Base-by-base conservation (phyloP, 345 rosid species). In the Rhizophora apiculata region DNA sequence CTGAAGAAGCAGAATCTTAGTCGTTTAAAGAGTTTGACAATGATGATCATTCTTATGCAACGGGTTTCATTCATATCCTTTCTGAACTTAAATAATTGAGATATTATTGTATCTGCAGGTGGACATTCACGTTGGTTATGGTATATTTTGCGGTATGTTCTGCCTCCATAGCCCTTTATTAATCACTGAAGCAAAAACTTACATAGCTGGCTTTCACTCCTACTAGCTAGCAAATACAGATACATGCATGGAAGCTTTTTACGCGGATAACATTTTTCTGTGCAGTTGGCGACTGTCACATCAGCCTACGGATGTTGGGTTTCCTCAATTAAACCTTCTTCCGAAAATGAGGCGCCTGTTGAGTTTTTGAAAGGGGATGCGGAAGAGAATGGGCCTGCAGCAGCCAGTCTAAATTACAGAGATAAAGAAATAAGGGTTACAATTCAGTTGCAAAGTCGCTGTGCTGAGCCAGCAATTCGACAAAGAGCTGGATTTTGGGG, bases 71-170 rank as follows among this genome's bases (percentile, higher is more conserved):
- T 11, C 6, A 39, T 2, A 39, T 43, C 8, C 15, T 21, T 26
- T 22, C 22, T 3, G 29, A 55, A 21, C 22, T 55, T 26, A 8
- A 9, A 55, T 21, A 55, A 21, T 55, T 55, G 30, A 55, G 10
- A 9, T 51, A 52, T 39, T 60, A 62, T 62, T 60, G 34, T 43
- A 69, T 81, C 57, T 79, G 83, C 92, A 95, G 98, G 81, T 95
- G 99, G 98, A 88, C 97, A 60, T 90, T 92, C 76, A 60, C 84
- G 15, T 75, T 95, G 72, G 91, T 90, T 60, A 84, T 89, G 80
- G 60, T 90, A 67, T 95, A 92, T 80, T 95, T 95, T 76, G 89
- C 81, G 87, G 99, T 95, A 87, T n/a, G 90, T 82, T 3, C 24
- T 55, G 46, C 61, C 71, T 39, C 53, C 39, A 15, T 20, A 69